Evolutionary conservation across 352 stramenopile genomes (phyloP), one percentile per base, ranked within the genome.

Genomic region (Thalassiosira hispida): DNA sequence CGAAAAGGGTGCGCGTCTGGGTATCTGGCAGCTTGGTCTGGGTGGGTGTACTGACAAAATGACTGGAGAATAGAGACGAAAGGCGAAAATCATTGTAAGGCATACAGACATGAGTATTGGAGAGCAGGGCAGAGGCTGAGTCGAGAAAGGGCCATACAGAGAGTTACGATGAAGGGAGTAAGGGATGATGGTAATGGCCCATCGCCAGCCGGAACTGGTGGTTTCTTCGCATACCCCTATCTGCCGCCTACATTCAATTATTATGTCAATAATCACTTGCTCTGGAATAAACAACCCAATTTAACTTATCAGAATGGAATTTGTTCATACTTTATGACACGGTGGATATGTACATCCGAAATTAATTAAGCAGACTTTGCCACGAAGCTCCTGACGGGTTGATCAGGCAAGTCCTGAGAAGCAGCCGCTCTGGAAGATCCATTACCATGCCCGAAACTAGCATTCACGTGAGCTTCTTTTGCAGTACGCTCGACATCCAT

Each of bases 51-150:
- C 42, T 1, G 86, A 93, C 73, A 87, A 81, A 69, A 65, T 62
- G 46, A 90, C 73, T 16, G 86, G 85, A 9, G 77, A 92, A 60
- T 59, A 79, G 16, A 64, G 84, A 52, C 74, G 65, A 16, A 79
- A 59, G 46, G n/a, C 63, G 1, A 93, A 92, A 52, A 62, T 92
- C 55, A 12, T 92, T 33, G 88, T 93, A 1, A 72, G 65, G 38
- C 79, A 93, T 27, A 83, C 92, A 18, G 86, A 93, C 56, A 87
- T 92, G n/a, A n/a, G n/a, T n/a, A 46, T 68, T 93, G 53, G 88
- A 93, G 77, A 91, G 61, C 22, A 77, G 77, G 47, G 85, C 80
- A 11, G 88, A 93, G 72, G 79, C 78, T 4, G 88, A 91, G 20
- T 44, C 85, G 8, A 61, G 88, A 44, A 82, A 68, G 57, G 38